Conservation (phyloP, 257 asterid genomes). For the Perilla frutescens region DNA sequence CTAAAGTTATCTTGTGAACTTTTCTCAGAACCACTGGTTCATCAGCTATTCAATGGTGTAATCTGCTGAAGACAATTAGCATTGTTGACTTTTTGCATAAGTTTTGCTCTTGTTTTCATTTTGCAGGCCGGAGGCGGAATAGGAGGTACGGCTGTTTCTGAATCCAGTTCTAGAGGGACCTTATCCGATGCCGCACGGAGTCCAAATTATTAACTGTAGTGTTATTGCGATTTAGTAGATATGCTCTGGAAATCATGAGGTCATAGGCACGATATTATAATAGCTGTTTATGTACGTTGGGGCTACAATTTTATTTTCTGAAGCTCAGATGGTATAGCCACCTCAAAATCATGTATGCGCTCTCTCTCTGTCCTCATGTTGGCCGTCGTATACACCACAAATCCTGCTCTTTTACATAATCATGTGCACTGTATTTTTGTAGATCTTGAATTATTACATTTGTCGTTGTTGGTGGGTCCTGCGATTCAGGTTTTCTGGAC, state of each 20-base stretch:
- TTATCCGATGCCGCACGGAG: conserved; percentile 20
- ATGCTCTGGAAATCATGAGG: not conserved
- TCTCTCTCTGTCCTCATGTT: not conserved
- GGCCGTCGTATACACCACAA: not conserved
- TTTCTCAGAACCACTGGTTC: not conserved
- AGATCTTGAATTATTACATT: not conserved
- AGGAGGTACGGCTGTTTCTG: conserved; percentile 8
- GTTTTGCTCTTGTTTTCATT: conserved; percentile 1
- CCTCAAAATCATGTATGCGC: conserved; percentile 17
- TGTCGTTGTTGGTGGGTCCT: not conserved
- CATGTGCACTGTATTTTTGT: not conserved
- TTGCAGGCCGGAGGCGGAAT: conserved; percentile 36
- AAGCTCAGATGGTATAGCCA: conserved; percentile 15
- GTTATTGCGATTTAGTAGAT: not conserved
- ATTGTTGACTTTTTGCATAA: not conserved
- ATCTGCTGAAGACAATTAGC: not conserved
- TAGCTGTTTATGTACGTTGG: conserved; percentile 11
- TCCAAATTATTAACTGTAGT: not conserved
- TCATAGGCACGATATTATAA: conserved; percentile 2
- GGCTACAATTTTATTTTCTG: not conserved
- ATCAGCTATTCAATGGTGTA: not conserved
- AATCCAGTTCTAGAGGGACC: conserved; percentile 21
- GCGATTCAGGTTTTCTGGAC: not conserved
- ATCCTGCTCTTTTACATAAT: not conserved
- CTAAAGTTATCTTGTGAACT: not conserved